Conservation (phyloP, 2,329 filamentous ascomycete genomes). For the Cladophialophora immunda region DNA sequence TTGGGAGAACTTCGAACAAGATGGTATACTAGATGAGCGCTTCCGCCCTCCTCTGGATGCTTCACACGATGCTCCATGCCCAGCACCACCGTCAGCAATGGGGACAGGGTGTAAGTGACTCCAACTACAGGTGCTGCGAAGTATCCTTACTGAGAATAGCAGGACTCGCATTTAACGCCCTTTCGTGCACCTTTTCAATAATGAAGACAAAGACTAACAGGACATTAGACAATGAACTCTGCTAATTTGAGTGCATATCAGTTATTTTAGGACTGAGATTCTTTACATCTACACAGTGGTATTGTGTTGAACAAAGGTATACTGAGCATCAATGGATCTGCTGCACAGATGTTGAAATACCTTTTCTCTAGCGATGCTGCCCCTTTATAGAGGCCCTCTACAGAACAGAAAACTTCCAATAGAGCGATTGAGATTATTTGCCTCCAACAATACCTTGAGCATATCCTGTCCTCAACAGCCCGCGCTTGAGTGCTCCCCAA, state of each 20-base stretch:
- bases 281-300: not conserved
- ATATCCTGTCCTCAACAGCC: not conserved
- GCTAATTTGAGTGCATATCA: not conserved
- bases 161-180: not conserved
- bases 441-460: not conserved
- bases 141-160: not conserved
- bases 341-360: not conserved
- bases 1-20: not conserved
- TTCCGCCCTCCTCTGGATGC: no score
- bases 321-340: not conserved
- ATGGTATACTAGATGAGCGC: not conserved
- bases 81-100: no score
- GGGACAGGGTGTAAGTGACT: no score
- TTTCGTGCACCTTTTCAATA: not conserved
- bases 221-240: not conserved
- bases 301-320: not conserved
- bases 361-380: not conserved
- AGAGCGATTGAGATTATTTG: not conserved
- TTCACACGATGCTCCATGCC: no score
- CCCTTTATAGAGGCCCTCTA: not conserved
- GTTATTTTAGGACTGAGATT: not conserved
- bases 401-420: not conserved
- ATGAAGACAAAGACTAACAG: constrained; percentile 4
- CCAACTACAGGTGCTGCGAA: no score
- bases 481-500: not conserved